Conservation (phyloP, 345 rosid genomes). For the Nasturtium officinale region DNA sequence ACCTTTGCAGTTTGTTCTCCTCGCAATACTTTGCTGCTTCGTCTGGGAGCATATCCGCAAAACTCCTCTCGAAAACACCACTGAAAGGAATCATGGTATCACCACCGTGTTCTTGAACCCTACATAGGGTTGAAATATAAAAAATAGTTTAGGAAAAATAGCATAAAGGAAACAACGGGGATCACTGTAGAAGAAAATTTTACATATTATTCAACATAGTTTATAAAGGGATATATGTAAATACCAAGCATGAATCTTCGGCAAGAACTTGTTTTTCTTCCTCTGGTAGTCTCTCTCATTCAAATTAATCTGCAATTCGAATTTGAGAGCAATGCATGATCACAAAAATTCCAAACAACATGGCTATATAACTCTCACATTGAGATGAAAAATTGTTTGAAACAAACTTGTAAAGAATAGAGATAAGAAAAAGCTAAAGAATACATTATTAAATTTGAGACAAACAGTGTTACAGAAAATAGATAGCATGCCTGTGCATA, state of each 20-base stretch:
- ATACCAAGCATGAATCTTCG: conserved; percentile 98
- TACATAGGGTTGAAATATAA: conserved; percentile 41
- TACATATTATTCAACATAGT: conserved; percentile 16
- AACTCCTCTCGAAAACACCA: conserved; percentile 70
- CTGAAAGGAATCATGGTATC: conserved; percentile 96
- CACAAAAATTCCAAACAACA: conserved; percentile 16
- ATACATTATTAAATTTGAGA: not conserved
- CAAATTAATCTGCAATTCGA: conserved; percentile 77
- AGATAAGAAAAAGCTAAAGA: conserved; percentile 7
- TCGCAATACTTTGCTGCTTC: conserved; percentile 86
- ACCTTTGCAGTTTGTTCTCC: conserved; percentile 98
- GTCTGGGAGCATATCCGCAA: conserved; percentile 76
- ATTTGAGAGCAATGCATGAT: conserved; percentile 21
- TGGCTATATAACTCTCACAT: not conserved
- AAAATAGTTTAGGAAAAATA: not conserved
- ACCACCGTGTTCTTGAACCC: conserved; percentile 98
- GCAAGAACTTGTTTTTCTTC: conserved; percentile 94
- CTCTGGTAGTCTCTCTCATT: conserved; percentile 94
- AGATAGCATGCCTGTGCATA: not conserved
- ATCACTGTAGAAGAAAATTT: not conserved
- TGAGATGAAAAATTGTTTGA: not conserved
- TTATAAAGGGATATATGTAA: conserved; percentile 9
- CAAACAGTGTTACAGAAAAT: conserved; percentile 3
- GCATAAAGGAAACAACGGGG: not conserved
- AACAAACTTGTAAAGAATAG: not conserved